Percentiles rank a stretch among this genome's conserved stretches.
Evolutionary conservation across 2,329 filamentous ascomycete species (phyloP).

Genomic region (Polytolypa hystricis): DNA sequence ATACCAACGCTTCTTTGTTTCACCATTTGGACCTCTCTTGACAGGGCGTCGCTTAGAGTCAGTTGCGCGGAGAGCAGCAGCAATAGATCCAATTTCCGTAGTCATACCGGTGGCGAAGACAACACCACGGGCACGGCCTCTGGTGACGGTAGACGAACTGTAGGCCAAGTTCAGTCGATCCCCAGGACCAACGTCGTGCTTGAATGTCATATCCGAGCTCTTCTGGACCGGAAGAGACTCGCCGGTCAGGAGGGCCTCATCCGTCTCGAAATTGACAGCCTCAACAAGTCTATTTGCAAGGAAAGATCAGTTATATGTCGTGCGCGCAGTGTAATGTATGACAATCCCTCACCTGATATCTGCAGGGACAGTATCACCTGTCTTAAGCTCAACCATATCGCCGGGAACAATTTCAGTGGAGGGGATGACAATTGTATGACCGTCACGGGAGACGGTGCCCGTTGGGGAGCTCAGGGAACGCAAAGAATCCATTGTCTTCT

Average conservation of each 20-base stretch:
- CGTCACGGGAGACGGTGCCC: conserved; percentile 40
- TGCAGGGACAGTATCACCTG: conserved; percentile 39
- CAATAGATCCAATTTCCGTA: conserved; percentile 56
- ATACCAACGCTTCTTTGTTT: conserved; percentile 44
- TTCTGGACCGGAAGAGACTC: conserved; percentile 51
- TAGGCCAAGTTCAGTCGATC: conserved; percentile 53
- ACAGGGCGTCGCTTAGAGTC: conserved; percentile 42
- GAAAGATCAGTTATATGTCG: conserved; percentile 1
- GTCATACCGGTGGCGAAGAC: conserved; percentile 50
- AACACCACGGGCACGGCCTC: conserved; percentile 50
- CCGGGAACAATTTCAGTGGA: conserved; percentile 48
- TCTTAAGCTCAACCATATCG: conserved; percentile 44
- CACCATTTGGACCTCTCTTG: conserved; percentile 40
- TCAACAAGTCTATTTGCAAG: conserved; percentile 34
- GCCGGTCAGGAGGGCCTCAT: conserved; percentile 52
- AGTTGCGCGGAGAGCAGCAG: conserved; percentile 50
- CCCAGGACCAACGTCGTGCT: conserved; percentile 44
- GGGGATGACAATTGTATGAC: conserved; percentile 39
- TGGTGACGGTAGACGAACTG: conserved; percentile 51
- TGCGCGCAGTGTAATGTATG: neutral
- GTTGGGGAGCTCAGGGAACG: conserved; percentile 42
- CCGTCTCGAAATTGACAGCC: conserved; percentile 48
- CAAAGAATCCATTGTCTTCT: conserved; percentile 45
- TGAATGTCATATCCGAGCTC: conserved; percentile 39
- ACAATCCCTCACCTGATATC: conserved; percentile 28